Evolutionary conservation across 495 filamentous ascomycete species (phyloP).

Genomic region (Chaetomium fimeti): DNA sequence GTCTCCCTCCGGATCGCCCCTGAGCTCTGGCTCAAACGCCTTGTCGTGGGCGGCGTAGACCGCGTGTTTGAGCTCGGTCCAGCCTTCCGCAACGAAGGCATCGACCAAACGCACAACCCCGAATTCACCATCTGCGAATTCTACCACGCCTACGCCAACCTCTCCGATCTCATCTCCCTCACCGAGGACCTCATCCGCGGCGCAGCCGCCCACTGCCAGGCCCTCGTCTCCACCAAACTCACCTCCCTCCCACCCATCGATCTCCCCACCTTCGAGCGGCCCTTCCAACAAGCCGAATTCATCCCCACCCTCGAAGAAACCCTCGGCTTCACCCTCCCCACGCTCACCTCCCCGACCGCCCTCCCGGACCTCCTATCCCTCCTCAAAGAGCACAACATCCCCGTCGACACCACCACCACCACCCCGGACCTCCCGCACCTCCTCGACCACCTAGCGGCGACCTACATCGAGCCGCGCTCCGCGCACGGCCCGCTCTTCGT

Average conservation of each 20-base stretch:
- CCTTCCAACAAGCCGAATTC: slow-evolving; percentile 73
- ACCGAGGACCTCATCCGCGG: slow-evolving; percentile 67
- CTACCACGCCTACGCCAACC: slow-evolving; percentile 79
- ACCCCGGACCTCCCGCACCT: slow-evolving; percentile 68
- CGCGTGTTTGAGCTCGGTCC: slow-evolving; percentile 90
- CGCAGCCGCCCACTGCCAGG: slow-evolving; percentile 53
- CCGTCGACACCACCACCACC: slow-evolving; percentile 46
- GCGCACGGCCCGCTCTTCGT: slow-evolving; percentile 78
- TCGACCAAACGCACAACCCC: slow-evolving; percentile 96
- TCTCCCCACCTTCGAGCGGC: slow-evolving; percentile 36
- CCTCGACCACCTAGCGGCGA: slow-evolving; percentile 75
- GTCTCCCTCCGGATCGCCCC: slow-evolving; percentile 82
- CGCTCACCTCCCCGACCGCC: slow-evolving; percentile 59
- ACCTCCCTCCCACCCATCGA: slow-evolving; percentile 52
- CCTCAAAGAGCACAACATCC: slow-evolving; percentile 50
- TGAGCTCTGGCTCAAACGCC: slow-evolving; percentile 92
- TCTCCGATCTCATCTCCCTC: slow-evolving; percentile 70
- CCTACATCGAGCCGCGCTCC: slow-evolving; percentile 69
- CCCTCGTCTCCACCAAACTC: slow-evolving; percentile 49
- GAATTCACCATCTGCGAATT: slow-evolving; percentile 98
- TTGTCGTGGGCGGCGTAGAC: slow-evolving; percentile 90
- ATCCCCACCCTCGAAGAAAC: slow-evolving; percentile 70
- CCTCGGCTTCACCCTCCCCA: slow-evolving; percentile 64
- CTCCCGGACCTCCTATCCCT: slow-evolving; percentile 54
- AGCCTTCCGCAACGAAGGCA: slow-evolving; percentile 91